Evolutionary conservation across 2,329 filamentous ascomycete species (phyloP), one percentile per base, ranked within the genome.

Genomic region (Cercospora sojina): DNA sequence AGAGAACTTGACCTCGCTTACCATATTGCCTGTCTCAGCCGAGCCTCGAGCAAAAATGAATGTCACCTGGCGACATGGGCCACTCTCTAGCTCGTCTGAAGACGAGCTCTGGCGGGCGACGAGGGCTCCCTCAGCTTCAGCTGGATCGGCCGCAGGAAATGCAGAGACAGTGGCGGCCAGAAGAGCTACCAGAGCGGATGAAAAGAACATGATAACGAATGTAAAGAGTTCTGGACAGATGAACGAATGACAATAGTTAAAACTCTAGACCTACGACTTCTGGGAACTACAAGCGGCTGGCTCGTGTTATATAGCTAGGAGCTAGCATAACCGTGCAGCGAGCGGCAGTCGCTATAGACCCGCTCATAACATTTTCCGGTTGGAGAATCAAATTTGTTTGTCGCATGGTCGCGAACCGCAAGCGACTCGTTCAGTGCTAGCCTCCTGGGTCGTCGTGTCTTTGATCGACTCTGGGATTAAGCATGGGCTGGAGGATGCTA

Each of bases 31-130:
- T 0, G 67, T 27, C 73, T 87, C 83, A 5, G 80, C 82, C 9
- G 85, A 86, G 7, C 85, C 85, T n/a, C 85, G 82, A 23, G 85
- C 85, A 68, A 84, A 86, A 70, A 87, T 82, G 62, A 87, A 76
- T 6, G 83, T 86, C 69, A 84, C 79, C 27, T 76, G 70, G 47
- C 80, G 80, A 76, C 82, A 84, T 49, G 62, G 71, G 12, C 74
- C 74, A 31, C 69, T 59, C 25, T 43, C 49, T 41, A 72, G 53
- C 35, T 73, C 67, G 55, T 70, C 67, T 16, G 57, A 38, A 8
- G 63, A 60, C 5, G 32, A 49, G 16, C 38, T 27, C 6, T 61
- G 59, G 16, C 59, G 59, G 43, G 59, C 38, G 5, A 47, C 27
- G 25, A 61, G 59, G 31, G 51, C 51, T n/a, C 13, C 6, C 16